Evolutionary conservation across 306 rosid species (phyloP).

Genomic region (Herpetospermum pedunculosum): DNA sequence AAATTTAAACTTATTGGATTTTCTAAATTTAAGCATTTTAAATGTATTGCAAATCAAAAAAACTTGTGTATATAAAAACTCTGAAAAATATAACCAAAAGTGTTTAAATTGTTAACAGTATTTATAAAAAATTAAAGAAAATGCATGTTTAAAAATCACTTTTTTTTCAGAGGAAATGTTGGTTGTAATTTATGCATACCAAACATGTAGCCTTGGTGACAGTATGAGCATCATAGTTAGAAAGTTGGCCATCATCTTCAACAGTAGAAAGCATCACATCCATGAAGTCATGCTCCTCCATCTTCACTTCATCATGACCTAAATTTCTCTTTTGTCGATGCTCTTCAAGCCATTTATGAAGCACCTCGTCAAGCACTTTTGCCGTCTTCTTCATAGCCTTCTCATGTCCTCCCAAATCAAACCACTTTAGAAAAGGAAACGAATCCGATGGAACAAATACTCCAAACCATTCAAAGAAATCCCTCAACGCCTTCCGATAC

Average conservation of each 20-base stretch:
- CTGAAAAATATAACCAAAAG: too few relatives aligned
- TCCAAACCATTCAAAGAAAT: conserved; percentile 43
- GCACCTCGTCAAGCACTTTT: conserved; percentile 32
- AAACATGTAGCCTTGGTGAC: not conserved
- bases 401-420: conserved; percentile 41
- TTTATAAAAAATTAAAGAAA: too few relatives aligned
- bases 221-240: not conserved
- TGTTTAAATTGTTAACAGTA: too few relatives aligned
- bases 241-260: not conserved
- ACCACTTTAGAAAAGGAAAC: conserved; percentile 39
- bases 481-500: too few relatives aligned
- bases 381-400: conserved; percentile 59
- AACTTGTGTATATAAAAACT: too few relatives aligned
- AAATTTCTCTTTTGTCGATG: conserved; percentile 22
- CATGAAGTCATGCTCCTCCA: conserved; percentile 24
- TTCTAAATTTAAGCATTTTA: too few relatives aligned
- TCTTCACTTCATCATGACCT: not conserved
- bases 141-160: too few relatives aligned
- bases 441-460: conserved; percentile 45
- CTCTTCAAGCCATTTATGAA: too few relatives aligned
- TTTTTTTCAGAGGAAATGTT: too few relatives aligned
- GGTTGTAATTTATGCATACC: too few relatives aligned
- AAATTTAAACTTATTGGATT: too few relatives aligned
- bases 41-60: too few relatives aligned
- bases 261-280: conserved; percentile 7